Percentiles rank a stretch among this genome's conserved stretches.
Evolutionary conservation across 306 rosid genomes (phyloP).

Genomic region (Cucurbita argyrosperma): DNA sequence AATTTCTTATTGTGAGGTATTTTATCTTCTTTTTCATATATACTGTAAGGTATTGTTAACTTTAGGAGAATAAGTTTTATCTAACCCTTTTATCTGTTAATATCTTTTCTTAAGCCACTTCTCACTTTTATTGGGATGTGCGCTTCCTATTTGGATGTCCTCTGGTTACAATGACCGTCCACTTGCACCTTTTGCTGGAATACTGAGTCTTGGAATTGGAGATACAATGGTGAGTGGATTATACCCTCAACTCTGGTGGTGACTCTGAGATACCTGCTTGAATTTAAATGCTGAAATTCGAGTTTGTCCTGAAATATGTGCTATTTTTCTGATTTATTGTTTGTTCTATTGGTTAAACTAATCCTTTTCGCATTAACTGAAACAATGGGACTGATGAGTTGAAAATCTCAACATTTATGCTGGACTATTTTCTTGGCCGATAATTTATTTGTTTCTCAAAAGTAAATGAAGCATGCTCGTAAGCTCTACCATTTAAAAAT

Average conservation of each 20-base stretch:
- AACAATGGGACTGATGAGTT: not conserved
- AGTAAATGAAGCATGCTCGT: not conserved
- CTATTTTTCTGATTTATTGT: not conserved
- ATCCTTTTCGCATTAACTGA: not conserved
- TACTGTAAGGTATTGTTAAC: not conserved
- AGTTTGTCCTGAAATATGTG: not conserved
- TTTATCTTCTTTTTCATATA: not conserved
- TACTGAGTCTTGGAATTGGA: slow-evolving; percentile 85
- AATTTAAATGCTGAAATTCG: not conserved
- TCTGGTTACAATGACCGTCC: slow-evolving; percentile 78
- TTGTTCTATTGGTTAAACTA: not conserved
- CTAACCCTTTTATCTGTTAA: not conserved
- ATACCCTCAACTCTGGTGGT: not conserved
- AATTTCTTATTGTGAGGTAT: slow-evolving; percentile 81
- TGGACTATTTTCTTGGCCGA: not conserved
- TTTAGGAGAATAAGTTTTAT: slow-evolving; percentile 5
- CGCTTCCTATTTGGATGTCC: slow-evolving; percentile 92
- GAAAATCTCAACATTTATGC: not conserved
- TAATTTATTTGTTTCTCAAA: not conserved
- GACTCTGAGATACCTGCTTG: not conserved
- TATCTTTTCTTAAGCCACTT: slow-evolving; percentile 54
- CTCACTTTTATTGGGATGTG: slow-evolving; percentile 87
- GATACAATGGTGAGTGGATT: slow-evolving; percentile 68
- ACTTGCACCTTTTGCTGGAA: slow-evolving; percentile 89
- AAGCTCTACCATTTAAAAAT: not conserved